Percentiles rank a stretch among this genome's conserved stretches.
Evolutionary conservation across 2,329 filamentous ascomycete genomes (phyloP).

Genomic region (Verticillium tricorpus): DNA sequence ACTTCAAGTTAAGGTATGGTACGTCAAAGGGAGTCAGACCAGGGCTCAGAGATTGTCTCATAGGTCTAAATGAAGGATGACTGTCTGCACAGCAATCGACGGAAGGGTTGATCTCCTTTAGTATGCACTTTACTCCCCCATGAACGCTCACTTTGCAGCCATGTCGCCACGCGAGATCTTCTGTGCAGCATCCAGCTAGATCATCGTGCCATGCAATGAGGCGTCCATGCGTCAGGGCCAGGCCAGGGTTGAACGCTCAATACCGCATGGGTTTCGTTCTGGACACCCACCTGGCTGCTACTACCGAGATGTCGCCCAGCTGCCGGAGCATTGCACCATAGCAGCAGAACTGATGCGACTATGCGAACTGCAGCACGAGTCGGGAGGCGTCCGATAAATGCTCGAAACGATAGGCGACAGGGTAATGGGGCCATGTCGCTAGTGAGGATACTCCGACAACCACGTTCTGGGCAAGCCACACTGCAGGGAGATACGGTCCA

Average conservation of each 20-base stretch:
- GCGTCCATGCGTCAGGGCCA: background rate
- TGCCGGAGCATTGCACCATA: background rate
- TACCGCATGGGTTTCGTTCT: background rate
- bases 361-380: background rate
- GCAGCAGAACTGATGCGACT: background rate
- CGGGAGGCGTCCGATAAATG: background rate
- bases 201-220: background rate
- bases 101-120: background rate
- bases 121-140: background rate
- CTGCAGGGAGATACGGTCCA: background rate
- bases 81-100: background rate
- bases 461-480: background rate
- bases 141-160: background rate
- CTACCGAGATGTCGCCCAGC: background rate
- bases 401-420: background rate
- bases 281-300: background rate
- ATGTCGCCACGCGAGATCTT: background rate
- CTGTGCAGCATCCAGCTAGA: background rate
- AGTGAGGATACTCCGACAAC: too few relatives aligned
- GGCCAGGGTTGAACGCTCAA: background rate
- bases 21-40: background rate
- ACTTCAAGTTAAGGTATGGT: background rate
- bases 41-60: background rate
- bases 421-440: too few relatives aligned
- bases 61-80: background rate